Conservation (phyloP, 2,329 filamentous ascomycete species). For the Alternaria burnsii region DNA sequence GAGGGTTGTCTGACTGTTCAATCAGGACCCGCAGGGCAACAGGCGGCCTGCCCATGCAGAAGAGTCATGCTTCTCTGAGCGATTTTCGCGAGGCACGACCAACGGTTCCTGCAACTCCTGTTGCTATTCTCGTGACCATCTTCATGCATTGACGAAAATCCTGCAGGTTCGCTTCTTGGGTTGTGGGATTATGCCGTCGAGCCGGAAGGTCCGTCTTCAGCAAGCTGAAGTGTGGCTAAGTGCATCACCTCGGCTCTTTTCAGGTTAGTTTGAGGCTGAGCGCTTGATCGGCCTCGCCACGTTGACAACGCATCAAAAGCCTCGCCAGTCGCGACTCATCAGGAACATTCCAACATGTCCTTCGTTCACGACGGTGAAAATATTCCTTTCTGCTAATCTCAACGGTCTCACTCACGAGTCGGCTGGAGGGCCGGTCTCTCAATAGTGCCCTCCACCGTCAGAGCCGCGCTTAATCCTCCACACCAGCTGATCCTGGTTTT, state of each 20-base stretch:
- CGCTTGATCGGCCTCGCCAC: slow-evolving; percentile 40
- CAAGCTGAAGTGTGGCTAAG: slow-evolving; percentile 46
- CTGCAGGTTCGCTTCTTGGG: slow-evolving; percentile 27
- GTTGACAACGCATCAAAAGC: slow-evolving; percentile 44
- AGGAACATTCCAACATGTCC: slow-evolving; percentile 7
- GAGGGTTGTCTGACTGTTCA: slow-evolving; percentile 33
- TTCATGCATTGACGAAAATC: slow-evolving; percentile 22
- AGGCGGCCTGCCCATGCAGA: slow-evolving; percentile 34
- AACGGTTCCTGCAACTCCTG: slow-evolving; percentile 28
- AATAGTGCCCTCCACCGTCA: slow-evolving; percentile 36
- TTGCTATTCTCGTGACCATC: slow-evolving; percentile 42
- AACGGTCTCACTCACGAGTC: slow-evolving; percentile 35
- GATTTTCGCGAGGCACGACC: slow-evolving; percentile 35
- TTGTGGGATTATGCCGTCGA: slow-evolving; percentile 21
- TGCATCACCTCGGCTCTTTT: slow-evolving; percentile 26
- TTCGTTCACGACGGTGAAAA: slow-evolving; percentile 18
- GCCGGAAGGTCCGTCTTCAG: slow-evolving; percentile 38
- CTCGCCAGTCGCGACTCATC: slow-evolving; percentile 23
- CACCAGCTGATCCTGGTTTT: slow-evolving; percentile 33
- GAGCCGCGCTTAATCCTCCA: slow-evolving; percentile 40
- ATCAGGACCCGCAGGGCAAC: slow-evolving; percentile 39
- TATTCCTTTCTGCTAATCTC: slow-evolving; percentile 24
- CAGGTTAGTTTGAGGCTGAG: slow-evolving; percentile 45
- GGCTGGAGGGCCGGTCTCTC: slow-evolving; percentile 28
- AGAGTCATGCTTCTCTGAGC: slow-evolving; percentile 42